Percentiles rank a stretch among this genome's conserved stretches.
phyloP scores from a whole-genome alignment of 345 rosid species.

The Aethionema arabicum region DNA sequence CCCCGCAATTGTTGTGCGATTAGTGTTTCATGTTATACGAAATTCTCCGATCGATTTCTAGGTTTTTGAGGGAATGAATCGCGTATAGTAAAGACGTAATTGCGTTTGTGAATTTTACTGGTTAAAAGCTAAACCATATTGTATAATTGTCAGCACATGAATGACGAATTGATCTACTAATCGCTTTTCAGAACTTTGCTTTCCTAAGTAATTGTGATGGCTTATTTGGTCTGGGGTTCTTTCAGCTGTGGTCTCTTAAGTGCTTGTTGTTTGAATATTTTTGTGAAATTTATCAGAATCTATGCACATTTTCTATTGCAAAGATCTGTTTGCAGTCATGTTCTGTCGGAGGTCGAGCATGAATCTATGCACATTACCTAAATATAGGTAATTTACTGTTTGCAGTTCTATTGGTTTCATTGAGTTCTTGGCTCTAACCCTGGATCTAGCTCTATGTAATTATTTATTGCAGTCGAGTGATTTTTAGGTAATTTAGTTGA shows the following conservation, averaged over 20 bases:
- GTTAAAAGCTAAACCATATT: slow-evolving; percentile 20
- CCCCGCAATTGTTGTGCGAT: slow-evolving; percentile 4
- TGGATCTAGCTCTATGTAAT: too few species aligned
- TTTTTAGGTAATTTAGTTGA: too few species aligned
- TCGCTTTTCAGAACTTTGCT: background rate
- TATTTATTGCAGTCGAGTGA: too few species aligned
- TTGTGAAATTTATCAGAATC: slow-evolving; percentile 1
- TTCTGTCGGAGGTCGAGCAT: too few species aligned
- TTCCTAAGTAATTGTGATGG: background rate
- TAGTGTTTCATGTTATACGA: slow-evolving; percentile 17
- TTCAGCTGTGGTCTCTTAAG: background rate
- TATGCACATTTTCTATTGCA: background rate
- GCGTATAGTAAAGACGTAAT: background rate
- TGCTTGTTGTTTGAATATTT: slow-evolving; percentile 1
- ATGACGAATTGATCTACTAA: slow-evolving; percentile 6
- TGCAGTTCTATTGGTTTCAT: too few species aligned
- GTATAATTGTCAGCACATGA: background rate
- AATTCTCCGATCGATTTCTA: slow-evolving; percentile 11
- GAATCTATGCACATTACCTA: too few species aligned
- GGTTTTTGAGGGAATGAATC: background rate
- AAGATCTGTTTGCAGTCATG: too few species aligned
- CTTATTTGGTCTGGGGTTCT: background rate
- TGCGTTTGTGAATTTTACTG: background rate
- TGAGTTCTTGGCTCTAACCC: too few species aligned
- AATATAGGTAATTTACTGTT: too few species aligned